Evolutionary conservation across 768 basidiomycete species (phyloP).

Genomic region (Hericium erinaceus): DNA sequence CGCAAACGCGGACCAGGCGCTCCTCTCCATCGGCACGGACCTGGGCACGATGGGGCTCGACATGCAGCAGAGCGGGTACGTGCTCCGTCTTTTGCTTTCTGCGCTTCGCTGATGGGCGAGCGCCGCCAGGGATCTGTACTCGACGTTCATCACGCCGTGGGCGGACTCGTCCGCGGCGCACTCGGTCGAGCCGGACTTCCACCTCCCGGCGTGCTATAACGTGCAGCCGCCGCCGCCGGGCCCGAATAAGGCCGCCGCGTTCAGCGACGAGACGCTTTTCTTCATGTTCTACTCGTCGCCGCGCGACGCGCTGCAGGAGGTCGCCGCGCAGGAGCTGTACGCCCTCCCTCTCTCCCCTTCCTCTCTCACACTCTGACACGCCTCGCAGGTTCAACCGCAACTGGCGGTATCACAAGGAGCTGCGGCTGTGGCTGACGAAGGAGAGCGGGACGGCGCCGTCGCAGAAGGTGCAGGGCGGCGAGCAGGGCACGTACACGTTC

Average conservation of each 20-base stretch:
- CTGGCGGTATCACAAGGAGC: constrained; percentile 92
- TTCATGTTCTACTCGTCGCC: constrained; percentile 95
- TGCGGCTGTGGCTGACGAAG: constrained; percentile 76
- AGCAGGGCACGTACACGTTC: constrained; percentile 57
- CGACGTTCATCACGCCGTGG: constrained; percentile 93
- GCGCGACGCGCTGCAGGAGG: constrained; percentile 82
- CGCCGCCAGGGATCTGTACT: constrained; percentile 57
- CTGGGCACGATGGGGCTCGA: constrained; percentile 84
- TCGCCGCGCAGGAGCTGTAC: constrained; percentile 88
- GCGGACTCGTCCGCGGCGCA: constrained; percentile 76
- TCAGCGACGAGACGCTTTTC: constrained; percentile 91
- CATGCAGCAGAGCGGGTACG: constrained; percentile 65
- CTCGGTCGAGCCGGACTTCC: constrained; percentile 82
- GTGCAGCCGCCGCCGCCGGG: constrained; percentile 80
- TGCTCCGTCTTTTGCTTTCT: constrained; percentile 18
- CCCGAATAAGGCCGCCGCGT: constrained; percentile 65
- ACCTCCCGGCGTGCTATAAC: constrained; percentile 82
- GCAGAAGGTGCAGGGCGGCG: constrained; percentile 67
- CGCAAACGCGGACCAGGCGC: constrained; percentile 69
- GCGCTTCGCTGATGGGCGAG: no score
- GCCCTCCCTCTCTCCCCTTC: constrained; percentile 23
- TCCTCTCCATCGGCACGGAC: constrained; percentile 81
- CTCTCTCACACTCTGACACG: constrained; percentile 3
- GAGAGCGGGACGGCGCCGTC: constrained; percentile 70
- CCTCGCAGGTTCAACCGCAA: constrained; percentile 72